These are phyloP conservation scores for Trametes maxima DNA, from an alignment of 768 basidiomycete species.

Conservation along the genomic window DNA sequence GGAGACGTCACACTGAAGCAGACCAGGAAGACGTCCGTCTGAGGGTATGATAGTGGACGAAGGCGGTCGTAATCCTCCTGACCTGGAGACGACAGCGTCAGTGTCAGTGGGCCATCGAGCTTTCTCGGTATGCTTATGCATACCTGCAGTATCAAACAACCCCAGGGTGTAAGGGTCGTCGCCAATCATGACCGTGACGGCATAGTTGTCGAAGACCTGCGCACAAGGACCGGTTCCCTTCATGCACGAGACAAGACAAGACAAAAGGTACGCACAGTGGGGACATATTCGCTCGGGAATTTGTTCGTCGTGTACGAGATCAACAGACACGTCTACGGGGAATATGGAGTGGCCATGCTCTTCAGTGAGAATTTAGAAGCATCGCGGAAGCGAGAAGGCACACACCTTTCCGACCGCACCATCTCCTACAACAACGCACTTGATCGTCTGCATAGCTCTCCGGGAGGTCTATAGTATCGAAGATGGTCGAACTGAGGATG, in stretches of 20 bases:
- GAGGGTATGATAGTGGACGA: conserved; percentile 98
- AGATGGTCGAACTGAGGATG: conserved; percentile 6
- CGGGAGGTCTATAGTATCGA: conserved; percentile 25
- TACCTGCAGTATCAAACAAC: conserved; percentile 97
- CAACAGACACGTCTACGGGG: conserved; percentile 82
- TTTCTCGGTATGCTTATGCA: conserved; percentile 34
- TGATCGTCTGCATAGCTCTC: conserved; percentile 87
- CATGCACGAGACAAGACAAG: conserved; percentile 14
- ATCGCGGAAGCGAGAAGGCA: conserved; percentile 12
- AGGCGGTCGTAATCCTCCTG: conserved; percentile 99
- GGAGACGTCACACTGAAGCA: conserved; percentile 99
- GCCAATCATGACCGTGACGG: conserved; percentile 99
- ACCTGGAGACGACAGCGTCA: conserved; percentile 47
- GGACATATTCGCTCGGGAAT: conserved; percentile 98
- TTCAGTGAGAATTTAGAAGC: background rate
- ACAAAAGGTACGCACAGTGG: conserved; percentile 68
- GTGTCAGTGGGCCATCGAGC: conserved; percentile 12
- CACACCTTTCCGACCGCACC: conserved; percentile 97
- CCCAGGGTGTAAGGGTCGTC: conserved; percentile 99
- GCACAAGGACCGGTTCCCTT: background rate
- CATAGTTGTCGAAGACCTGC: conserved; percentile 95
- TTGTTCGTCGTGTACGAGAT: conserved; percentile 99
- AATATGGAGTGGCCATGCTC: conserved; percentile 7
- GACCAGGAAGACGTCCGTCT: conserved; percentile 99
- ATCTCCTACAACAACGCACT: conserved; percentile 97